phyloP scores from a whole-genome alignment of 495 filamentous ascomycete genomes.

The Tuber umbilicatum region DNA sequence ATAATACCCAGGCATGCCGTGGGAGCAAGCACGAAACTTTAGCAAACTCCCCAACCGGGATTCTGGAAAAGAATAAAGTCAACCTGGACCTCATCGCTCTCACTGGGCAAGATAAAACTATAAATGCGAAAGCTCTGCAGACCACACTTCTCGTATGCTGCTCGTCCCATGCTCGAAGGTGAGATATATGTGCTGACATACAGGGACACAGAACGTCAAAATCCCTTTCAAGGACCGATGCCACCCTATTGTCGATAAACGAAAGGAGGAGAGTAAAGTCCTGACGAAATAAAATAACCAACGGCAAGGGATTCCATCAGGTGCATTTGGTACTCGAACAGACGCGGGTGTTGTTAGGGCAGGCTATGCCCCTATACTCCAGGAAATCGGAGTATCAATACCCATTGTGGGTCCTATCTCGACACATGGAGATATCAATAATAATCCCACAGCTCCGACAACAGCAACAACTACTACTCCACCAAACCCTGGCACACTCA shows the following conservation, averaged over 20 bases:
- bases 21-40: slow-evolving; percentile 9
- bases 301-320: not conserved
- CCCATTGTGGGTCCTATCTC: not conserved
- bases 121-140: not conserved
- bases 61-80: slow-evolving; percentile 5
- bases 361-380: not conserved
- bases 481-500: not conserved
- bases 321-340: not conserved
- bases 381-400: not conserved
- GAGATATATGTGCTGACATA: not conserved
- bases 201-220: slow-evolving; percentile 8
- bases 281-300: not conserved
- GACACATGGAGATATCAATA: not conserved
- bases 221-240: slow-evolving; percentile 10
- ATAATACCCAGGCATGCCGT: slow-evolving; percentile 6
- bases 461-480: not conserved
- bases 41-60: slow-evolving; percentile 9
- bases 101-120: slow-evolving; percentile 4
- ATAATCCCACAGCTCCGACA: not conserved
- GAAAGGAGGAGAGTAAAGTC: not conserved
- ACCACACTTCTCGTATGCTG: slow-evolving; percentile 7
- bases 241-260: slow-evolving; percentile 8
- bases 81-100: slow-evolving; percentile 11
- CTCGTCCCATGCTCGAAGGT: not conserved
- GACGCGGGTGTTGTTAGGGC: not conserved